A percentile compares a stretch with the other conserved stretches of the same genome.
These are phyloP conservation scores for Cercospora zeae-maydis DNA, from an alignment of 2,329 filamentous ascomycete genomes.

Conservation along the genomic window DNA sequence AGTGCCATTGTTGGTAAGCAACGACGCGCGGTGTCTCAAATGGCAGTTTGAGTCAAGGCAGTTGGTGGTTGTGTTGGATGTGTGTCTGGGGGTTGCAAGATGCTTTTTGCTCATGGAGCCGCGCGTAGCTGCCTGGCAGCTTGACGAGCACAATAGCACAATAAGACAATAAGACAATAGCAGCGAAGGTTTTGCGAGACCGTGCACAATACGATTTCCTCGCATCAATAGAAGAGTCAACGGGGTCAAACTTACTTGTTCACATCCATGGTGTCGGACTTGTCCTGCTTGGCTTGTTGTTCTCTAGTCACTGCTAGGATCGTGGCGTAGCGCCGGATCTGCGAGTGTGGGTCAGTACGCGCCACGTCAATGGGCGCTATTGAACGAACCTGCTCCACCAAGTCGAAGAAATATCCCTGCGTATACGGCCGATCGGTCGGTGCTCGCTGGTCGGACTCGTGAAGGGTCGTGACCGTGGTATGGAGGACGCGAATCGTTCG, in stretches of 20 bases:
- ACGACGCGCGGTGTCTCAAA: conserved; percentile 5
- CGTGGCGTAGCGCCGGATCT: conserved; percentile 78
- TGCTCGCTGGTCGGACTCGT: conserved; percentile 80
- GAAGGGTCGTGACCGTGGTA: conserved; percentile 79
- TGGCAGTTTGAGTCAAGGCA: neutral
- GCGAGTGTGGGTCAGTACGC: conserved; percentile 29
- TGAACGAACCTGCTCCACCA: conserved; percentile 69
- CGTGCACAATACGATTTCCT: too few species aligned
- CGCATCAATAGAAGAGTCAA: conserved; percentile 8
- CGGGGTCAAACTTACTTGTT: conserved; percentile 42
- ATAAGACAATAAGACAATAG: conserved; percentile 16
- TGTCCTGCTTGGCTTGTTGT: conserved; percentile 57
- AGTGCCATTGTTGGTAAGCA: neutral
- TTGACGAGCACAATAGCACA: neutral
- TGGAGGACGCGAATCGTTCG: conserved; percentile 87
- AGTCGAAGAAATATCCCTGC: conserved; percentile 94
- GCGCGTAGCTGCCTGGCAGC: conserved; percentile 2
- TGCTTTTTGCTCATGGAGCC: neutral
- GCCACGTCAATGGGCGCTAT: conserved; percentile 14
- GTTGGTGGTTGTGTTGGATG: neutral
- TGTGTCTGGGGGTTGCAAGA: neutral
- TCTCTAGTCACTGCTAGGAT: conserved; percentile 74
- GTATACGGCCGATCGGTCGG: conserved; percentile 86
- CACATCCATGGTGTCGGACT: conserved; percentile 51
- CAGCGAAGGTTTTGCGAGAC: neutral